phyloP scores from a whole-genome alignment of 495 filamentous ascomycete genomes.

The Neurospora tetrasperma region DNA sequence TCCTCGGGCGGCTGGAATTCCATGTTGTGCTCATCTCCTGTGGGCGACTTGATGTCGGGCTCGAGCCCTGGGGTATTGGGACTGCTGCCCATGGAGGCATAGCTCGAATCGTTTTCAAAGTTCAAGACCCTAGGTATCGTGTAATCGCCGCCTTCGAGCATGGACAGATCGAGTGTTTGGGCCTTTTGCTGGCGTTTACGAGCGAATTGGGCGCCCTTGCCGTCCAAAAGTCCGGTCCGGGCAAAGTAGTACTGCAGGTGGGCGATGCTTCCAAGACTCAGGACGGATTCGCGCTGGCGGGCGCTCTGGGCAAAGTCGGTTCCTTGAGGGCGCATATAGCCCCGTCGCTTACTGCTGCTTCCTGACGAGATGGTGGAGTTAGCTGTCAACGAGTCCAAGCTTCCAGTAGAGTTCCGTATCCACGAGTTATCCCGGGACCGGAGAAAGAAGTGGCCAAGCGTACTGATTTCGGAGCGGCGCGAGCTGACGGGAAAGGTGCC shows the following conservation, averaged over 20 bases:
- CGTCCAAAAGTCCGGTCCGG: slow-evolving; percentile 83
- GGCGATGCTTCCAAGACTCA: slow-evolving; percentile 91
- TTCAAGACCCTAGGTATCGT: slow-evolving; percentile 26
- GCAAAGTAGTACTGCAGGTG: slow-evolving; percentile 98
- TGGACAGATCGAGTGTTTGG: slow-evolving; percentile 38
- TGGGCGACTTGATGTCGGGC: slow-evolving; percentile 45
- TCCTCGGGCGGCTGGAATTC: slow-evolving; percentile 34
- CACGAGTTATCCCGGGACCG: slow-evolving; percentile 25
- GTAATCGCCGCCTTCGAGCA: slow-evolving; percentile 29
- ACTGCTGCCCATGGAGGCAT: slow-evolving; percentile 46
- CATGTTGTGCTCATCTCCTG: slow-evolving; percentile 39
- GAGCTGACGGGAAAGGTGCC: slow-evolving; percentile 25
- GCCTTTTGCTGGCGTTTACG: slow-evolving; percentile 51
- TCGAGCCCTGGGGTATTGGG: slow-evolving; percentile 34
- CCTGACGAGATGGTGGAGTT: slow-evolving; percentile 10
- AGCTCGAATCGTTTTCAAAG: slow-evolving; percentile 44
- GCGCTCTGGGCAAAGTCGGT: slow-evolving; percentile 89
- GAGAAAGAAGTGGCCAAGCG: slow-evolving; percentile 35
- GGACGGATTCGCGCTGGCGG: slow-evolving; percentile 78
- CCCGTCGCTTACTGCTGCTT: slow-evolving; percentile 53
- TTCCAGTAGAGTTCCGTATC: slow-evolving; percentile 29
- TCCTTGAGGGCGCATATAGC: slow-evolving; percentile 83
- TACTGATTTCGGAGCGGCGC: slow-evolving; percentile 26
- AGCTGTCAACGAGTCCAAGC: slow-evolving; percentile 22
- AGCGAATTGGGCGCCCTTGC: slow-evolving; percentile 77